Evolutionary conservation across 2,329 filamentous ascomycete genomes (phyloP), one percentile per base, ranked within the genome.

Genomic region (Claviceps sp.): DNA sequence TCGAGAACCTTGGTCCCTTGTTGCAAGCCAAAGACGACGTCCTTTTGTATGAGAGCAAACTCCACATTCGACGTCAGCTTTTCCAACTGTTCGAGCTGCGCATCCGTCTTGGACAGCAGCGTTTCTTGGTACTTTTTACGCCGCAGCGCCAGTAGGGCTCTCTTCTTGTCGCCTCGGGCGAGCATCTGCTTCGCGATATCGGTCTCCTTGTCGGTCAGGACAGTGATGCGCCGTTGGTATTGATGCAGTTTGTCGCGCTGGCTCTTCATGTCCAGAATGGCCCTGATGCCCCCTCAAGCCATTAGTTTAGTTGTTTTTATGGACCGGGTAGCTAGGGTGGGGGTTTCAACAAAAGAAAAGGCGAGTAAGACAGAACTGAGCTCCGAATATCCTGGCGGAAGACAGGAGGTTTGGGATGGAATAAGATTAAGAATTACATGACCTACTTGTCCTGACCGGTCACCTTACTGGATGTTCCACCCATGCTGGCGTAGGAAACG

Each of bases 121-220:
- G 86, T 84, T 67, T 97, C 87, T 67, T 98, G 93, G 74, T 95
- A 97, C 68, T 97, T 98, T 72, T 96, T 96, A 59, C 90, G 81
- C 53, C 93, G 85, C 55, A 98, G 77, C 1, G 93, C 93, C 37
- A 97, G 78, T 22, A 96, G 78, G 1, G 93, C 93, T 56, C 83
- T 82, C 59, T 78, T 72, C 69, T 88, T 90, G 71, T 96, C 86
- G 62, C 86, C 84, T 55, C 80, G 77, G 18, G 82, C 81, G 20
- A 97, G 77, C 71, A 94, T 90, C 72, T 88, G 78, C 59, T 81
- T 82, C 22, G 93, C 91, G 53, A 95, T 85, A 46, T 83, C 85
- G 48, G 86, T 95, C 71, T 98, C 91, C 58, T 85, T 85, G 64
- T 84, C 79, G 6, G 91, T 96, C 40, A 98, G 81, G 50, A 87